Base-by-base conservation (phyloP, 768 basidiomycete species). In the Leccinellum albellum region DNA sequence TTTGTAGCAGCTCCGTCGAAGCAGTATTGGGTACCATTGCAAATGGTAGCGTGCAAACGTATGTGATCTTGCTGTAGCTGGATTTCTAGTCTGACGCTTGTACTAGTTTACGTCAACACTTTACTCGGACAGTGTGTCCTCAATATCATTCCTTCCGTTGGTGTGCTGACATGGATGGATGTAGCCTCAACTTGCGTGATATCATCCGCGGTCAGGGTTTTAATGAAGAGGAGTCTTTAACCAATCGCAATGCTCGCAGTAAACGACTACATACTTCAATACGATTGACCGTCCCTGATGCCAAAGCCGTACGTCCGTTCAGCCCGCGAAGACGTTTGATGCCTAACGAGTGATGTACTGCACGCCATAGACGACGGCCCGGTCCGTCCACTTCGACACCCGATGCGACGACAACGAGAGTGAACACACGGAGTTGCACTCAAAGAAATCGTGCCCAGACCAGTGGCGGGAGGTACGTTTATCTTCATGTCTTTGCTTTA, bases 71-170 rank as follows among this genome's bases (percentile, higher is more conserved):
- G 10, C 6, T 17, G 1, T 5, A 3, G 6, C 14, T 8, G 15
- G 2, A 50, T 31, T 23, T 20, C n/a, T 17, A 8, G 4, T 23
- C 53, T 61, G 26, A 64, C 23, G 1, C n/a, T 14, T 5, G 2
- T 50, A 20, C n/a, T 42, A 71, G 70, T 73, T 24, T 66, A 68
- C 20, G 60, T 70, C 31, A 71, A 71, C n/a, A 62, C 60, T 13
- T 24, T 71, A 5, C 54, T 71, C 4, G 70, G 50, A 54, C 55
- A 66, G 70, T 71, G 45, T 21, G 71, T 61, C 37, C 10, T 13
- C 4, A 1, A 1, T 26, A 4, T 6, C 8, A 17, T 33, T 33
- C 44, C 33, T 10, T 5, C 7, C 20, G 28, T 28, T 14, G 10
- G 6, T 29, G 5, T 0, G 20, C 37, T 64, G 35, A 69, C 21